Evolutionary conservation across 306 rosid genomes (phyloP).

Genomic region (Fragaria iinumae): DNA sequence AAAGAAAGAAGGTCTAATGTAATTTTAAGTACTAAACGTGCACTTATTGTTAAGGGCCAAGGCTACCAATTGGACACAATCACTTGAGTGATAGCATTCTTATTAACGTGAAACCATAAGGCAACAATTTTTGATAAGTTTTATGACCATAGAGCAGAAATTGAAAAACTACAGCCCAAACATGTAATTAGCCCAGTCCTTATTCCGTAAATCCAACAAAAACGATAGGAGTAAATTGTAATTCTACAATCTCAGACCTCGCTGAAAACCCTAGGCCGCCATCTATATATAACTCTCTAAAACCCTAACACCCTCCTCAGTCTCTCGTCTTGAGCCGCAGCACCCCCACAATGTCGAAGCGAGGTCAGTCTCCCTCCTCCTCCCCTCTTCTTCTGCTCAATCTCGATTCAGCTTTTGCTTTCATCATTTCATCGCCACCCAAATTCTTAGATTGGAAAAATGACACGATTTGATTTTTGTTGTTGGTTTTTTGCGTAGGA

Average conservation of each 20-base stretch:
- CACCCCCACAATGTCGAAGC: constrained; percentile 49
- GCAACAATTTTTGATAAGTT: too few relatives aligned
- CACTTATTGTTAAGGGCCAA: too few relatives aligned
- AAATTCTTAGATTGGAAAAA: too few relatives aligned
- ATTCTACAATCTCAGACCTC: neutral
- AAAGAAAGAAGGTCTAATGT: too few relatives aligned
- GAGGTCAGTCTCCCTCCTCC: constrained; percentile 33
- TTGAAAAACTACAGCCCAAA: too few relatives aligned
- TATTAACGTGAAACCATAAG: too few relatives aligned
- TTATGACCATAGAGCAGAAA: too few relatives aligned
- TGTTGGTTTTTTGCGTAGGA: constrained; percentile 39
- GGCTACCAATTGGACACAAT: too few relatives aligned
- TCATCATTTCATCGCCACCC: neutral
- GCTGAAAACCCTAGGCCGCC: constrained; percentile 46
- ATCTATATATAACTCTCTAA: constrained; percentile 14
- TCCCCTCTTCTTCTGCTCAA: too few relatives aligned
- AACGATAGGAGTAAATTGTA: neutral
- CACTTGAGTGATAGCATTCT: too few relatives aligned
- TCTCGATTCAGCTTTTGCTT: neutral
- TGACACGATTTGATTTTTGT: neutral
- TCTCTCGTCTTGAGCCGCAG: constrained; percentile 23
- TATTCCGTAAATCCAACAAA: neutral
- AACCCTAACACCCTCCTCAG: constrained; percentile 21
- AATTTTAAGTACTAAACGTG: too few relatives aligned
- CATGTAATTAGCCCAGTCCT: too few relatives aligned